Evolutionary conservation across 805 yeast genomes (phyloP).

Genomic region (Saccharomycopsis vini): DNA sequence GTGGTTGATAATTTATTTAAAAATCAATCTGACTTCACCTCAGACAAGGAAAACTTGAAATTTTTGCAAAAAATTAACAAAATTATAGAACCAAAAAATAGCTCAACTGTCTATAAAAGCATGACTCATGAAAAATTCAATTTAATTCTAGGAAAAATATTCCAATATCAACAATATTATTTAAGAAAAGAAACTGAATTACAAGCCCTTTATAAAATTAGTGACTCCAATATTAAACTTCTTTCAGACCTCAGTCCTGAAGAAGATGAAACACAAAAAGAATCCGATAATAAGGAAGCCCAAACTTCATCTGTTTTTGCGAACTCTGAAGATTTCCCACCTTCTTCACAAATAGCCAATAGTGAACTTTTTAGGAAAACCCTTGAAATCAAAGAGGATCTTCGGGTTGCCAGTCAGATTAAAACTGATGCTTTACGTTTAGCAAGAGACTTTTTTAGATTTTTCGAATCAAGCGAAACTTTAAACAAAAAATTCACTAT

Average conservation of each 20-base stretch:
- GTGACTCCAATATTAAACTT: background rate
- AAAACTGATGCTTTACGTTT: background rate
- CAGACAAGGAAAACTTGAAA: background rate
- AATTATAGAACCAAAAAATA: background rate
- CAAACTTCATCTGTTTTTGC: too few relatives aligned
- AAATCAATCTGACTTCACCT: background rate
- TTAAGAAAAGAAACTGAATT: background rate
- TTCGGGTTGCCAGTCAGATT: background rate
- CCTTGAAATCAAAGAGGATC: too few relatives aligned
- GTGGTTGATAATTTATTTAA: too few relatives aligned
- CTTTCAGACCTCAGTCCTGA: too few relatives aligned
- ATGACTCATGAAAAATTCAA: background rate
- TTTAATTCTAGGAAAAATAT: background rate
- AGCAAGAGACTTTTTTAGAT: constrained; percentile 8
- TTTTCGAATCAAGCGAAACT: background rate
- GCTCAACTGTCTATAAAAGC: background rate
- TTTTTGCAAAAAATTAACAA: background rate
- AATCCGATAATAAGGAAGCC: too few relatives aligned
- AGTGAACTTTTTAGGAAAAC: too few relatives aligned
- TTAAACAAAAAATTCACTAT: constrained; percentile 3
- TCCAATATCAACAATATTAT: background rate
- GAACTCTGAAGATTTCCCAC: too few relatives aligned
- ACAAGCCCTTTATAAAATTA: background rate
- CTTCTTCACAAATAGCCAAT: too few relatives aligned
- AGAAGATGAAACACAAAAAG: too few relatives aligned